Conservation (phyloP, 257 asterid genomes). For the Linderniella brevidens region DNA sequence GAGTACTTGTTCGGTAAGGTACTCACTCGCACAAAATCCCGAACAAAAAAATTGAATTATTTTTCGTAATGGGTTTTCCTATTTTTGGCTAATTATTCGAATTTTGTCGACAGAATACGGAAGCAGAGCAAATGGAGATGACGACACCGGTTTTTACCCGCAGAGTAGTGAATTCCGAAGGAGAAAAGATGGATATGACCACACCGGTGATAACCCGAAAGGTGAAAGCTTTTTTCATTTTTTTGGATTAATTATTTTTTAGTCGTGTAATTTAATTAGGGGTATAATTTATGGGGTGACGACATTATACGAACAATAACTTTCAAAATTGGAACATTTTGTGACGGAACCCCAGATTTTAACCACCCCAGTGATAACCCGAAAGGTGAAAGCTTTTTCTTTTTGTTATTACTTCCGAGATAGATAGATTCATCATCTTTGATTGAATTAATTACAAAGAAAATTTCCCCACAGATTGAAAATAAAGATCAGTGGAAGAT, state of each 20-base stretch:
- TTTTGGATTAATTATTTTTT: not conserved
- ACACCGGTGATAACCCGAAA: slow-evolving; percentile 68
- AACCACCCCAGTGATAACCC: slow-evolving; percentile 83
- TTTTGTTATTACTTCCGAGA: too few relatives aligned
- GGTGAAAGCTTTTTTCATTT: slow-evolving; percentile 14
- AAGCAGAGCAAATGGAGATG: slow-evolving; percentile 68
- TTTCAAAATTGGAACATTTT: too few relatives aligned
- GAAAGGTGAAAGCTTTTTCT: slow-evolving; percentile 20
- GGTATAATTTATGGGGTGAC: too few relatives aligned
- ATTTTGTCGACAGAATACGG: slow-evolving; percentile 32
- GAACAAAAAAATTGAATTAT: not conserved
- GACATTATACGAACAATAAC: too few relatives aligned
- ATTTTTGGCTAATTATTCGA: not conserved
- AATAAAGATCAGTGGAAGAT: slow-evolving; percentile 50
- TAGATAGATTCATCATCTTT: not conserved
- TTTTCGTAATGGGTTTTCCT: not conserved
- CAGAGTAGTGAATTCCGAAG: slow-evolving; percentile 25
- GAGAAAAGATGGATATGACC: slow-evolving; percentile 85
- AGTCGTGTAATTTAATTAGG: too few relatives aligned
- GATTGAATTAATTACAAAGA: not conserved
- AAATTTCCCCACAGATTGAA: slow-evolving; percentile 24
- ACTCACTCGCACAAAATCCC: too few relatives aligned
- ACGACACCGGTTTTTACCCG: slow-evolving; percentile 74
- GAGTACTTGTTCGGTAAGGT: slow-evolving; percentile 97
- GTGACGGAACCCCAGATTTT: too few relatives aligned